Conservation (phyloP, 345 rosid genomes). For the Boechera divaricarpa region DNA sequence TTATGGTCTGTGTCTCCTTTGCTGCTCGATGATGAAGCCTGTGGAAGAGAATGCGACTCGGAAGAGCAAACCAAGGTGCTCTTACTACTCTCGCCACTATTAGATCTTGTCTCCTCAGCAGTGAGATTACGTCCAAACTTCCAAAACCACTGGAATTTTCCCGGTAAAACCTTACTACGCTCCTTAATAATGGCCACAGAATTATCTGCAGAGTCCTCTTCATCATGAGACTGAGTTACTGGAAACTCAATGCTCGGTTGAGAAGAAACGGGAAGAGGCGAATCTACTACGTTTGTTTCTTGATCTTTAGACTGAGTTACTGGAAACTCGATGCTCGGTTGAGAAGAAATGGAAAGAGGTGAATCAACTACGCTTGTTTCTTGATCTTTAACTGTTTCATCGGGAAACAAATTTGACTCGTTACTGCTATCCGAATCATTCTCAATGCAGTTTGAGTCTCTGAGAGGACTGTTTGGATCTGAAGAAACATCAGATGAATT, state of each 20-base stretch:
- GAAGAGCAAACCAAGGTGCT: conserved; percentile 43
- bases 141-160: conserved; percentile 96
- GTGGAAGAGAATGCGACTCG: conserved; percentile 43
- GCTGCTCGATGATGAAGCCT: conserved; percentile 45
- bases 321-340: conserved; percentile 46
- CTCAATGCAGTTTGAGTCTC: conserved; percentile 60
- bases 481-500: conserved; percentile 57
- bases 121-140: conserved; percentile 68
- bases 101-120: conserved; percentile 56
- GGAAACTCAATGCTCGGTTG: conserved; percentile 47
- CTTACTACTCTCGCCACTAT: conserved; percentile 43
- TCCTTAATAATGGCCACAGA: conserved; percentile 50
- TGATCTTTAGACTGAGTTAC: conserved; percentile 43
- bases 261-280: conserved; percentile 63
- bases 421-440: conserved; percentile 66
- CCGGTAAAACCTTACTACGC: conserved; percentile 54
- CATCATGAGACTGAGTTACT: conserved; percentile 37
- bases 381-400: conserved; percentile 55
- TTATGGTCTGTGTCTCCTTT: conserved; percentile 78
- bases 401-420: conserved; percentile 56
- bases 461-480: conserved; percentile 59
- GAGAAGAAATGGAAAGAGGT: conserved; percentile 62
- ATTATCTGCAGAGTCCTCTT: conserved; percentile 46
- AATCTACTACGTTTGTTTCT: conserved; percentile 47
- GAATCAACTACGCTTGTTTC: conserved; percentile 48